Evolutionary conservation across 108 stramenopile genomes (phyloP).

Genomic region (Skeletonema potamos): DNA sequence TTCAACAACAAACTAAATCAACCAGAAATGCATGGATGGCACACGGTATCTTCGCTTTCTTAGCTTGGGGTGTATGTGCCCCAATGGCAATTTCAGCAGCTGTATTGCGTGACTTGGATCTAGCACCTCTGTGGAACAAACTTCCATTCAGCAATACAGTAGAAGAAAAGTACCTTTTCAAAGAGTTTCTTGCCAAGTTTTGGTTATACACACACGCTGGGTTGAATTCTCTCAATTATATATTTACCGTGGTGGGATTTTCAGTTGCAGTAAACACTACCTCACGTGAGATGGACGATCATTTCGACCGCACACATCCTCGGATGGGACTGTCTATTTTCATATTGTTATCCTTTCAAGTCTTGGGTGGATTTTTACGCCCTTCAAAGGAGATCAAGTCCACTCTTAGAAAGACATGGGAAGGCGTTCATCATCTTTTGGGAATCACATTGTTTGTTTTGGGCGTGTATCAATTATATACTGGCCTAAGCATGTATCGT

Average conservation of each 20-base stretch:
- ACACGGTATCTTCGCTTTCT: constrained; percentile 34
- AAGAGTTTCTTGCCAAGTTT: background rate
- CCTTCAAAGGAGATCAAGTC: constrained; percentile 21
- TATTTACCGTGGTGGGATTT: constrained; percentile 39
- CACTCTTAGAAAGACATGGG: constrained; percentile 21
- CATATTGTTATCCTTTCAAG: constrained; percentile 30
- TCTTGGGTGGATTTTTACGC: constrained; percentile 31
- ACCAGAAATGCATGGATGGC: constrained; percentile 26
- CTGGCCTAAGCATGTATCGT: constrained; percentile 24
- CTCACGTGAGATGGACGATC: constrained; percentile 4
- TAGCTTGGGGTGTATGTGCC: constrained; percentile 36
- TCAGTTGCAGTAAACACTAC: constrained; percentile 34
- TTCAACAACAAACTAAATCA: background rate
- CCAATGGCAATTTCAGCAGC: constrained; percentile 35
- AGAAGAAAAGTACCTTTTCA: background rate
- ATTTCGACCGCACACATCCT: constrained; percentile 24
- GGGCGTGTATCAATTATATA: constrained; percentile 37
- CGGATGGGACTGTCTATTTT: constrained; percentile 44
- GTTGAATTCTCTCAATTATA: constrained; percentile 22
- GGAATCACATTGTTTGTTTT: constrained; percentile 30
- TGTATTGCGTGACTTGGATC: constrained; percentile 24
- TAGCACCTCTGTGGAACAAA: too few species aligned
- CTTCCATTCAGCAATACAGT: too few species aligned
- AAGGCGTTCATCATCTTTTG: constrained; percentile 22
- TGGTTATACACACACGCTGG: constrained; percentile 41